Conservation (phyloP, 1,284 basidiomycete genomes). For the Tausonia pullulans region DNA sequence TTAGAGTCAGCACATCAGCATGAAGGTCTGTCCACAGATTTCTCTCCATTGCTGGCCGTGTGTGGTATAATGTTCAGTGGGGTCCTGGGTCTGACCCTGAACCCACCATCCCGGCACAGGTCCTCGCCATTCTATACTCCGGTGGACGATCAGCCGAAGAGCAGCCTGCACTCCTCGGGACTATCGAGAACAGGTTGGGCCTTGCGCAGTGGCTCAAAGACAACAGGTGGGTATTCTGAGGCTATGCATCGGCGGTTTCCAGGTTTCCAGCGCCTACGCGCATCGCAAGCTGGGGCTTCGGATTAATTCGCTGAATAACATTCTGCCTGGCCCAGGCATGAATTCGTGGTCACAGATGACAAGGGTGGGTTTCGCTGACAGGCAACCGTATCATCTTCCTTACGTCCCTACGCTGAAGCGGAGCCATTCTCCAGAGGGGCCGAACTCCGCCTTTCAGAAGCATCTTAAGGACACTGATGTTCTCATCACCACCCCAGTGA, state of each 20-base stretch:
- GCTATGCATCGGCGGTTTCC: no score
- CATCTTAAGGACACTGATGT: constrained; percentile 59
- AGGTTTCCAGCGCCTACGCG: not conserved
- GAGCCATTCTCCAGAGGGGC: constrained; percentile 45
- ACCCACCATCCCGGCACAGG: constrained; percentile 34
- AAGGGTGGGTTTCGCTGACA: constrained; percentile 37
- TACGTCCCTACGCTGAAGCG: no score
- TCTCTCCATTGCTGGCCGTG: no score
- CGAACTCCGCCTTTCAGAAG: constrained; percentile 75
- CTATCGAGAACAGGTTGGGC: constrained; percentile 77
- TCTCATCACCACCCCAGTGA: constrained; percentile 63
- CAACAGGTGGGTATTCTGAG: constrained; percentile 33
- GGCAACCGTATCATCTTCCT: no score
- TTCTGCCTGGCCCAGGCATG: not conserved
- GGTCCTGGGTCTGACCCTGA: no score
- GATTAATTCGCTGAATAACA: no score
- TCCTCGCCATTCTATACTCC: constrained; percentile 60
- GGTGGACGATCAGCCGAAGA: constrained; percentile 55
- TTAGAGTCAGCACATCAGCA: no score
- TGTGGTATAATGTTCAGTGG: no score
- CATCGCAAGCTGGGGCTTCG: constrained; percentile 53
- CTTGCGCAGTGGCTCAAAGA: constrained; percentile 58
- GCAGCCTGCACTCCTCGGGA: constrained; percentile 77
- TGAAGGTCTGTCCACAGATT: no score
- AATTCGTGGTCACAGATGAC: constrained; percentile 58